phyloP scores from a whole-genome alignment of 2,329 filamentous ascomycete genomes.

The Fusarium beomiforme region DNA sequence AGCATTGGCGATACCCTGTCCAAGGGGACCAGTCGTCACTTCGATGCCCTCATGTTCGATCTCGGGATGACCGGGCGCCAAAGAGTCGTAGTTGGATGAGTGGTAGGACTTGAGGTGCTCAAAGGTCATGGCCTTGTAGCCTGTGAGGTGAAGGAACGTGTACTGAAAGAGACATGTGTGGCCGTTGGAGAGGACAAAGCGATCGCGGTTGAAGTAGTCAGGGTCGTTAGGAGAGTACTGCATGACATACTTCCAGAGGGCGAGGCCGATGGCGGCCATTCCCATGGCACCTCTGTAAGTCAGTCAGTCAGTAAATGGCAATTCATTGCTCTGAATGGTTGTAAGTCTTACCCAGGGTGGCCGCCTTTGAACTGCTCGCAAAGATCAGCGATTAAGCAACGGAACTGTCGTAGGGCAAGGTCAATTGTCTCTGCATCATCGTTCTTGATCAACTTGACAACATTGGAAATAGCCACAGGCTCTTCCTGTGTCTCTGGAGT shows the following conservation, averaged over 20 bases:
- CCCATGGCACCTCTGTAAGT: conserved; percentile 58
- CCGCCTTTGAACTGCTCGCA: conserved; percentile 77
- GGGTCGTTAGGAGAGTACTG: conserved; percentile 65
- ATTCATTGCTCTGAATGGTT: not conserved
- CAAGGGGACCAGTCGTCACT: conserved; percentile 68
- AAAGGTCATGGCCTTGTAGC: conserved; percentile 64
- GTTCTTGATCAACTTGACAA: conserved; percentile 41
- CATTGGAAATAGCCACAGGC: conserved; percentile 22
- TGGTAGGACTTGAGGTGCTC: conserved; percentile 67
- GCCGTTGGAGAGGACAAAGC: conserved; percentile 71
- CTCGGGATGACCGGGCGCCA: conserved; percentile 67
- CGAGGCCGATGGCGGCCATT: conserved; percentile 70
- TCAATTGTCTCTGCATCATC: conserved; percentile 49
- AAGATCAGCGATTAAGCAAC: conserved; percentile 72
- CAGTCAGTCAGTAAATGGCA: not conserved
- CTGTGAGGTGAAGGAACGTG: conserved; percentile 61
- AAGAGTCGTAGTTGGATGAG: conserved; percentile 54
- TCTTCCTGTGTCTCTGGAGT: conserved; percentile 29
- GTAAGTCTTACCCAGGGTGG: conserved; percentile 67
- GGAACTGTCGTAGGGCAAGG: conserved; percentile 67
- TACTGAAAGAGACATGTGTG: conserved; percentile 67
- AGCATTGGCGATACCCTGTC: conserved; percentile 69
- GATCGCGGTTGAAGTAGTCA: conserved; percentile 68
- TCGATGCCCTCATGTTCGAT: conserved; percentile 67
- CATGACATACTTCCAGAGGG: conserved; percentile 71